Conservation (phyloP, 2,329 filamentous ascomycete species). For the Fusarium annulatum region DNA sequence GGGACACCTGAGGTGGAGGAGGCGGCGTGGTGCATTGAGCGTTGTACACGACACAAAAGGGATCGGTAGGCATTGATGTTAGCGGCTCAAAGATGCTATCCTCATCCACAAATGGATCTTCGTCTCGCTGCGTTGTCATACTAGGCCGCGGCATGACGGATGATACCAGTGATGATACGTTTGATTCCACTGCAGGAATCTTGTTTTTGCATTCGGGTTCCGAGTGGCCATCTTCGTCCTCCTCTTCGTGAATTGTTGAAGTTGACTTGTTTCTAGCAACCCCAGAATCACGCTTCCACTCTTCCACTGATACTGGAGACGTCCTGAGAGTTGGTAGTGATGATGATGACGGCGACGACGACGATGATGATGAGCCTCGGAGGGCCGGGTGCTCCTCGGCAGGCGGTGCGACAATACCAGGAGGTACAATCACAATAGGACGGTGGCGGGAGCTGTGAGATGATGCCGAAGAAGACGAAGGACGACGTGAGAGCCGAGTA, state of each 20-base stretch:
- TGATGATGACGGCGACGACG: conserved; percentile 14
- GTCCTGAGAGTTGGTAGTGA: conserved; percentile 37
- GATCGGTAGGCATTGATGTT: conserved; percentile 34
- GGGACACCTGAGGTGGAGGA: conserved; percentile 29
- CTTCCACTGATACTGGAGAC: conserved; percentile 48
- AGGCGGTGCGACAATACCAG: conserved; percentile 54
- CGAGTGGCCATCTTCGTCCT: conserved; percentile 53
- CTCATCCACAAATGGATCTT: conserved; percentile 42
- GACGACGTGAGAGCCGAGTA: conserved; percentile 47
- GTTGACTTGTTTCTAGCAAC: conserved; percentile 60
- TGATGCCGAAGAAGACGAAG: conserved; percentile 39
- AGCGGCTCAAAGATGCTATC: conserved; percentile 41
- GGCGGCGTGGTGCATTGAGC: conserved; percentile 38
- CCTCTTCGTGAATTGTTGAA: conserved; percentile 54
- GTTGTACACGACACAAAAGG: conserved; percentile 42
- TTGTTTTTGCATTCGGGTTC: conserved; percentile 27
- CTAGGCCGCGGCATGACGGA: conserved; percentile 29
- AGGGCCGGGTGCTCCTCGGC: conserved; percentile 66
- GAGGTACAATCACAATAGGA: conserved; percentile 48
- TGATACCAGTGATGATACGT: conserved; percentile 29
- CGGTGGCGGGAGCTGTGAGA: conserved; percentile 40
- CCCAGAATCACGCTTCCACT: conserved; percentile 67
- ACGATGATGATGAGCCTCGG: conserved; percentile 44
- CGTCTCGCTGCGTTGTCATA: conserved; percentile 22
- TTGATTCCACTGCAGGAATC: conserved; percentile 24